A percentile compares a stretch with the other conserved stretches of the same genome.
phyloP scores from a whole-genome alignment of 129 eudicot genomes.

The Saposhnikovia divaricata region DNA sequence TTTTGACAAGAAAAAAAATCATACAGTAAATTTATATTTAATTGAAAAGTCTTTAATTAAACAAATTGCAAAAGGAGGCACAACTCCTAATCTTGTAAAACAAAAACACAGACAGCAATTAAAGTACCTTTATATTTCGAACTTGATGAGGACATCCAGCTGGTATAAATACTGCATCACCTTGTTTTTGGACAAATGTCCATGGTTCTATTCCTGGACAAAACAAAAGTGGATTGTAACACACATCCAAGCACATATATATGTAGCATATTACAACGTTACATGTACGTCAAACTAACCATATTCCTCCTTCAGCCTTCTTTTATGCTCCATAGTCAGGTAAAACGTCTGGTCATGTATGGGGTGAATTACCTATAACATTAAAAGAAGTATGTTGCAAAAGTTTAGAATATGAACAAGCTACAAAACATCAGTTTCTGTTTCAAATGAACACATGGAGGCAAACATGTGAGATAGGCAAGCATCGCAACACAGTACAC shows the following conservation, averaged over 20 bases:
- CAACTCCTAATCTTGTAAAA: background rate
- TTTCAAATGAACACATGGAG: background rate
- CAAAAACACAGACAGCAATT: background rate
- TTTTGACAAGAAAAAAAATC: background rate
- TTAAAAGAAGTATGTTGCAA: background rate
- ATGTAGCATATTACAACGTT: background rate
- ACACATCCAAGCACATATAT: background rate
- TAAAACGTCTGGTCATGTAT: constrained; percentile 7
- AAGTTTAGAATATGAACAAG: background rate
- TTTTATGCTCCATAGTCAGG: background rate
- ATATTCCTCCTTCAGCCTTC: background rate
- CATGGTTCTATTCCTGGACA: constrained; percentile 26
- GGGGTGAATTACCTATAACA: background rate
- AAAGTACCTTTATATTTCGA: constrained; percentile 14
- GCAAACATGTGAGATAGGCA: background rate
- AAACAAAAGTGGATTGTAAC: background rate
- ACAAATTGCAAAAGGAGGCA: background rate
- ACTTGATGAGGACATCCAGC: constrained; percentile 36
- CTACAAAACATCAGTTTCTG: background rate
- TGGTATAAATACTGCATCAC: constrained; percentile 31
- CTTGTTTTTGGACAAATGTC: constrained; percentile 29
- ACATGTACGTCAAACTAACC: background rate
- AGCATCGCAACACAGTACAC: background rate
- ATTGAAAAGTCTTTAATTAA: background rate
- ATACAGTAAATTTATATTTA: background rate